Evolutionary conservation across 176 grass and related monocot species (phyloP).

Genomic region (Echinochloa phyllopogon): DNA sequence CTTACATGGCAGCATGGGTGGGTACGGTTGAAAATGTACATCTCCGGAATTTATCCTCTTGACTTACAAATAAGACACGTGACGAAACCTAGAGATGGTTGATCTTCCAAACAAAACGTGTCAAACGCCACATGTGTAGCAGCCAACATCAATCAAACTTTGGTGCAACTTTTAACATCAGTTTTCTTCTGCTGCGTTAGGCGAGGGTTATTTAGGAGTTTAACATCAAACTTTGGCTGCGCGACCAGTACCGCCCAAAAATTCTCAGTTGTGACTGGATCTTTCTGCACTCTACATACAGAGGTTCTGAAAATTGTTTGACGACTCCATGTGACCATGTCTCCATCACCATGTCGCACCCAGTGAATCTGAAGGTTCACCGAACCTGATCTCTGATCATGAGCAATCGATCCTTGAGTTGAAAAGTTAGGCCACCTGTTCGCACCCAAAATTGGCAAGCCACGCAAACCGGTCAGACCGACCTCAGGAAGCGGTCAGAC

Average conservation of each 20-base stretch:
- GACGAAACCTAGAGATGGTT: no score
- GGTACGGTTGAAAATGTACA: no score
- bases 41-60: no score
- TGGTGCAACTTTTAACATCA: neutral
- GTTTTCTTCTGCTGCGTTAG: slow-evolving; percentile 26
- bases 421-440: slow-evolving; percentile 29
- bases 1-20: no score
- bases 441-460: no score
- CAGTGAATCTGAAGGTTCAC: neutral
- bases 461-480: no score
- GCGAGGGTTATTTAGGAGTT: neutral
- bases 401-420: neutral
- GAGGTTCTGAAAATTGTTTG: neutral
- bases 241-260: neutral
- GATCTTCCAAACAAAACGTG: no score
- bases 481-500: no score
- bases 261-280: neutral
- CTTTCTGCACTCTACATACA: neutral
- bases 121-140: no score
- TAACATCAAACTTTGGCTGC: no score
- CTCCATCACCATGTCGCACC: neutral
- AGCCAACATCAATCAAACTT: slow-evolving; percentile 2
- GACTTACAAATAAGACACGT: no score
- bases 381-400: neutral
- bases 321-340: neutral